phyloP scores from a whole-genome alignment of 495 filamentous ascomycete species.

The Tuber umbilicatum region DNA sequence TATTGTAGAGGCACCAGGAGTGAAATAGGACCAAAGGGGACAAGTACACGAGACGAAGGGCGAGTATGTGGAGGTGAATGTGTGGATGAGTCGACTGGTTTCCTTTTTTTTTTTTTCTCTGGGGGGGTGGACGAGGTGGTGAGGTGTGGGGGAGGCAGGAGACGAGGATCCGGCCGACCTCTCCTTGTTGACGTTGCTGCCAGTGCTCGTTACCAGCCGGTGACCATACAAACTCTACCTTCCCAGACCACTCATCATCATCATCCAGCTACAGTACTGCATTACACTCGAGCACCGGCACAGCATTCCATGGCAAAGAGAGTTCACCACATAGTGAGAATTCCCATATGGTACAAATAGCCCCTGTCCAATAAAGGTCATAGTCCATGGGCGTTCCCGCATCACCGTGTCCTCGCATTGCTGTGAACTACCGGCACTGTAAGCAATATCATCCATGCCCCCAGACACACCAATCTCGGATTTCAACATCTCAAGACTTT shows the following conservation, averaged over 20 bases:
- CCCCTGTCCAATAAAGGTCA: neutral
- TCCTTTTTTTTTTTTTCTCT: neutral
- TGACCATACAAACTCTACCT: constrained; percentile 13
- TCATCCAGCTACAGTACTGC: neutral
- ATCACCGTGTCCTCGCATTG: neutral
- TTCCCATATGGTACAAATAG: neutral
- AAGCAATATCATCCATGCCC: neutral
- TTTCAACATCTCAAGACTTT: neutral
- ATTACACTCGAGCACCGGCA: neutral
- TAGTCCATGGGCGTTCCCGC: neutral
- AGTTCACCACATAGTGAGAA: neutral
- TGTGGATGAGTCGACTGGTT: constrained; percentile 14
- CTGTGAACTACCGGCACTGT: neutral
- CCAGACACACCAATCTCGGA: neutral
- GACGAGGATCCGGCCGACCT: constrained; percentile 26
- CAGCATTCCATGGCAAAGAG: neutral
- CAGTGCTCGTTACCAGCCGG: constrained; percentile 23
- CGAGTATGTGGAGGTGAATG: constrained; percentile 1
- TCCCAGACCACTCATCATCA: neutral
- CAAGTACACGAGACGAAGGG: neutral
- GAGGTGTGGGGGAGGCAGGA: constrained; percentile 17
- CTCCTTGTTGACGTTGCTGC: constrained; percentile 29
- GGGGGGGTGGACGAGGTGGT: constrained; percentile 21
- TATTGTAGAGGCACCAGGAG: neutral
- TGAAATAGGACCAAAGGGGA: neutral